These are phyloP conservation scores for Euphorbia peplus DNA, from an alignment of 345 rosid species.

Conservation along the genomic window DNA sequence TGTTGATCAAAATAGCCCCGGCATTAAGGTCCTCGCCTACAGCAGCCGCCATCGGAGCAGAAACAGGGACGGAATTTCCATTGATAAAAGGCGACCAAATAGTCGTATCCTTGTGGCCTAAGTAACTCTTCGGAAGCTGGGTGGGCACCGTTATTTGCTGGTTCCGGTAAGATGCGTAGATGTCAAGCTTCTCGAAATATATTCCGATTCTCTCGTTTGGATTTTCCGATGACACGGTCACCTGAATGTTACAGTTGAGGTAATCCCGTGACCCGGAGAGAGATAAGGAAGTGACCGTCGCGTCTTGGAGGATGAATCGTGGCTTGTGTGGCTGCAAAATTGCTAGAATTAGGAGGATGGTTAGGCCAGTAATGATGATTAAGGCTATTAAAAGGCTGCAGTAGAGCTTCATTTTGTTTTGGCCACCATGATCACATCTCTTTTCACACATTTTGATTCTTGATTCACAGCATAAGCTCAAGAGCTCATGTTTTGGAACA, in stretches of 20 bases:
- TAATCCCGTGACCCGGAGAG: constrained; percentile 40
- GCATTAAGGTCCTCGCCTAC: constrained; percentile 51
- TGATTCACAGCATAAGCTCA: too few relatives aligned
- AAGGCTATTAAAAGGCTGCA: background rate
- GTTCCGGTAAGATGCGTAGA: constrained; percentile 59
- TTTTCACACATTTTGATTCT: background rate
- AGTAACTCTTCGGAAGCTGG: constrained; percentile 54
- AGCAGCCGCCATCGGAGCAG: constrained; percentile 36
- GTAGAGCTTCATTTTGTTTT: background rate
- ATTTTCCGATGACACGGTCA: constrained; percentile 59
- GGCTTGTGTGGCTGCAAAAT: constrained; percentile 66
- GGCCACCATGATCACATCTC: background rate
- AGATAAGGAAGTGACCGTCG: constrained; percentile 54
- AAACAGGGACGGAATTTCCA: constrained; percentile 49
- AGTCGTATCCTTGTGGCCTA: constrained; percentile 51
- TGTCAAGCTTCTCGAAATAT: constrained; percentile 47
- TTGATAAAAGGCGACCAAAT: constrained; percentile 69
- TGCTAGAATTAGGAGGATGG: constrained; percentile 48
- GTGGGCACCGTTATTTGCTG: constrained; percentile 64
- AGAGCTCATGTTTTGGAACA: too few relatives aligned
- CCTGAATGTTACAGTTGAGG: constrained; percentile 49
- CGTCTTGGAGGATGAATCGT: constrained; percentile 61
- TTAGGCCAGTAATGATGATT: constrained; percentile 24
- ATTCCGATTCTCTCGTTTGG: constrained; percentile 63
- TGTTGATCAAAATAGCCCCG: constrained; percentile 49